A percentile compares a stretch with the other conserved stretches of the same genome.
phyloP scores from a whole-genome alignment of 148 eudicot genomes.

The Amaranthus cruentus region DNA sequence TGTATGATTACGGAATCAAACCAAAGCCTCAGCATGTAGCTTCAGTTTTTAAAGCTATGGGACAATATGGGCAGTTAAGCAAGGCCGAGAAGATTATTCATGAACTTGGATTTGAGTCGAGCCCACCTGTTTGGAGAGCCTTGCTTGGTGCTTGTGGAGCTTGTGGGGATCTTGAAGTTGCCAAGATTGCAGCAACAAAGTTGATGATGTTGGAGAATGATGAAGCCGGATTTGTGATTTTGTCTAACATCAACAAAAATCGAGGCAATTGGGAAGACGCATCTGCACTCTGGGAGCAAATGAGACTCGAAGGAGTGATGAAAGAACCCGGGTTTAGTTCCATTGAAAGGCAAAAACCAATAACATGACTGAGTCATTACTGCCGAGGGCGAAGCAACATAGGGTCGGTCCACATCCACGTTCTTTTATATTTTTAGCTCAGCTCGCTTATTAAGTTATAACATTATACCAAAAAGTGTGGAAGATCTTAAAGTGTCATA shows the following conservation, averaged over 20 bases:
- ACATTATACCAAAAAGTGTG: too few species aligned
- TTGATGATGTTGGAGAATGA: conserved; percentile 47
- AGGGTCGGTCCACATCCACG: too few species aligned
- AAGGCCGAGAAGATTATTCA: conserved; percentile 63
- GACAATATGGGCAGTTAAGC: conserved; percentile 58
- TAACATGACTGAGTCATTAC: neutral
- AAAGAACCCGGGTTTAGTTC: conserved; percentile 75
- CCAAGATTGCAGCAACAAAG: conserved; percentile 57
- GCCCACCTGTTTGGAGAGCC: conserved; percentile 70
- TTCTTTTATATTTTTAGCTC: too few species aligned
- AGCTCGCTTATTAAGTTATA: too few species aligned
- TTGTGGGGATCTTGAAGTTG: conserved; percentile 54
- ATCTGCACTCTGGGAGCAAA: conserved; percentile 42
- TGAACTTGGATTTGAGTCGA: conserved; percentile 51
- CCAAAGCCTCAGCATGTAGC: conserved; percentile 66
- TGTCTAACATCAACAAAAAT: conserved; percentile 66
- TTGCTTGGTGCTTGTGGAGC: conserved; percentile 65
- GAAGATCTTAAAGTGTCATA: too few species aligned
- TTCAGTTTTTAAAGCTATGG: conserved; percentile 69
- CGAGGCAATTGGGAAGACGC: conserved; percentile 57
- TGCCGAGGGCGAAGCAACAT: too few species aligned
- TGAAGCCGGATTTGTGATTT: conserved; percentile 52
- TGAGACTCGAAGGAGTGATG: conserved; percentile 46
- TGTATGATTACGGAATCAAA: conserved; percentile 38
- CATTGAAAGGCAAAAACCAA: conserved; percentile 35